phyloP scores from a whole-genome alignment of 257 asterid species.

The Parsonsia alboflavescens region DNA sequence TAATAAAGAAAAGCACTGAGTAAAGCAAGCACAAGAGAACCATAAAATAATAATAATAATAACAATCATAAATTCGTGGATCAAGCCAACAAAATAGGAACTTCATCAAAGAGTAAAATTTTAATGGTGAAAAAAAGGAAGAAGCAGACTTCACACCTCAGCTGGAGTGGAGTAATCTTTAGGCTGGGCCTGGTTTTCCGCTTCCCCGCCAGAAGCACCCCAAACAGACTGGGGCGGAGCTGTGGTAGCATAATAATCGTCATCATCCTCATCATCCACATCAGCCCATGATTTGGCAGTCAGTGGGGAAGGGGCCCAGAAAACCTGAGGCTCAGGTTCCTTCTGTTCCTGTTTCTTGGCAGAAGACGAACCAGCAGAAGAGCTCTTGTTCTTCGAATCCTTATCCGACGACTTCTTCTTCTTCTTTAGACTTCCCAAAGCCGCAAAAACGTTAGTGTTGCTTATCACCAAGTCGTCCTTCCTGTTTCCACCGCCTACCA shows the following conservation, averaged over 20 bases:
- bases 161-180: constrained; percentile 30
- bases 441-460: constrained; percentile 86
- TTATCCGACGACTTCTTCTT: constrained; percentile 76
- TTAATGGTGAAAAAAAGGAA: not conserved
- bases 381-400: constrained; percentile 45
- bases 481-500: constrained; percentile 90
- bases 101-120: not conserved
- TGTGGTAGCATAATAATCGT: constrained; percentile 84
- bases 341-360: constrained; percentile 27
- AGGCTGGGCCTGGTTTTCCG: constrained; percentile 23
- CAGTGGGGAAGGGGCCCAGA: constrained; percentile 93
- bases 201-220: constrained; percentile 41
- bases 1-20: not conserved
- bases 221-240: constrained; percentile 79
- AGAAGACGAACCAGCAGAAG: constrained; percentile 21
- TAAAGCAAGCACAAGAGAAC: not conserved
- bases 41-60: not conserved
- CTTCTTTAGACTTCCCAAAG: constrained; percentile 76
- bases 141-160: constrained; percentile 44
- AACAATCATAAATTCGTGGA: not conserved
- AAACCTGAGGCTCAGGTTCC: constrained; percentile 47
- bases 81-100: no score
- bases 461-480: constrained; percentile 72
- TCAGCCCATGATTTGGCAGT: constrained; percentile 90
- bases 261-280: constrained; percentile 95